phyloP scores from a whole-genome alignment of 1,139 yeast genomes.

The Starmera stellimalicola region DNA sequence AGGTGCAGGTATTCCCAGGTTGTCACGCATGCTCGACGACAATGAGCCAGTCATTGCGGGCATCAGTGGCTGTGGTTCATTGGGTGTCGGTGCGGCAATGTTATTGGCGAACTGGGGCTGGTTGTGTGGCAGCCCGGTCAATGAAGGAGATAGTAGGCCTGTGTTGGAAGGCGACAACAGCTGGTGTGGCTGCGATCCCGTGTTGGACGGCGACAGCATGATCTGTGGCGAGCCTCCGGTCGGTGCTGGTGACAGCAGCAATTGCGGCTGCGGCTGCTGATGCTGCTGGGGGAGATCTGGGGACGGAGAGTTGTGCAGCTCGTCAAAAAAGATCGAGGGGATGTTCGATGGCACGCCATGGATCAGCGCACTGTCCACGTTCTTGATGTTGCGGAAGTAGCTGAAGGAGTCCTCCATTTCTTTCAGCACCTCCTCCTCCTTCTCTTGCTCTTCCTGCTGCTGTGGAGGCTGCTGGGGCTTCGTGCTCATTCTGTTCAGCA shows the following conservation, averaged over 20 bases:
- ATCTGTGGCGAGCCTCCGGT: conserved; percentile 14
- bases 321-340: conserved; percentile 25
- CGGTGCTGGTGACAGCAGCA: conserved; percentile 11
- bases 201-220: conserved; percentile 11
- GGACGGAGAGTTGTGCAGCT: conserved; percentile 12
- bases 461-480: conserved; percentile 21
- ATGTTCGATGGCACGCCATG: conserved; percentile 47
- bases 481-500: conserved; percentile 36
- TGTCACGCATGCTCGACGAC: conserved; percentile 7
- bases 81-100: background rate
- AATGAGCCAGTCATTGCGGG: conserved; percentile 53
- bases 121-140: background rate
- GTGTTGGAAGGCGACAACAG: conserved; percentile 10
- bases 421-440: conserved; percentile 49
- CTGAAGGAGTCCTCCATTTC: conserved; percentile 63
- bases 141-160: conserved; percentile 2
- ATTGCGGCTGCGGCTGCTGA: conserved; percentile 1
- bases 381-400: conserved; percentile 52
- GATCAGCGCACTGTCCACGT: conserved; percentile 56
- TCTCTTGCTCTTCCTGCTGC: conserved; percentile 33
- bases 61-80: conserved; percentile 25
- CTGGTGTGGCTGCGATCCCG: conserved; percentile 8
- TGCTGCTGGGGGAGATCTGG: conserved; percentile 12
- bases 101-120: conserved; percentile 1
- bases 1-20: conserved; percentile 17